Conservation (phyloP, 495 filamentous ascomycete genomes). For the Penicillium arizonense region DNA sequence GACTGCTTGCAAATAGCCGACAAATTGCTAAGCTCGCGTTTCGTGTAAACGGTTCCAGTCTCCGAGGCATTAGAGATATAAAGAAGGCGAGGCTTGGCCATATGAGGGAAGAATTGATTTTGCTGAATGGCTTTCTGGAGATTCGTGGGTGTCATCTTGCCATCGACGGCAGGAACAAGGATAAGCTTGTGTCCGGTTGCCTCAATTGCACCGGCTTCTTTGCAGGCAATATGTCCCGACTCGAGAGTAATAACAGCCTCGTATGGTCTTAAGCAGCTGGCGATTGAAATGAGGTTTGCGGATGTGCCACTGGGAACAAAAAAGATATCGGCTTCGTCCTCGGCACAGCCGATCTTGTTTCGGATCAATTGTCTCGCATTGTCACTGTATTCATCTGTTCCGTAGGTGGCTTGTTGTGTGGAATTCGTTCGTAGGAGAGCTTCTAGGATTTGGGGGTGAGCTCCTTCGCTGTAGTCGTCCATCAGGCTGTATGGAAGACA, state of each 20-base stretch:
- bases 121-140: constrained; percentile 33
- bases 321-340: constrained; percentile 41
- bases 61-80: constrained; percentile 47
- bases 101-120: constrained; percentile 45
- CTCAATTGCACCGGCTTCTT: constrained; percentile 46
- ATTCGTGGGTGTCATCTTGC: constrained; percentile 40
- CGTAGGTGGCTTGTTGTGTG: constrained; percentile 41
- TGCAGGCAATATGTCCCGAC: constrained; percentile 41
- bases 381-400: constrained; percentile 35
- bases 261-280: constrained; percentile 42
- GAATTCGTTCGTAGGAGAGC: constrained; percentile 38
- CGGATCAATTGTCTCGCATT: constrained; percentile 33
- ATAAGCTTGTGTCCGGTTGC: constrained; percentile 48
- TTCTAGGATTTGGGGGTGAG: constrained; percentile 42
- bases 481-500: constrained; percentile 40
- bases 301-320: constrained; percentile 46
- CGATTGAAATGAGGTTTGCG: constrained; percentile 44
- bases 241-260: constrained; percentile 44
- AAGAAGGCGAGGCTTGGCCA: constrained; percentile 42
- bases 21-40: constrained; percentile 30
- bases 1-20: constrained; percentile 32
- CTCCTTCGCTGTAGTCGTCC: constrained; percentile 48
- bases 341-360: constrained; percentile 25
- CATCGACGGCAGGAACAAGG: constrained; percentile 33
- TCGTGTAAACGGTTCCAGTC: constrained; percentile 41